Evolutionary conservation across 2,329 filamentous ascomycete genomes (phyloP).

Genomic region (Aspergillus viridinutans): DNA sequence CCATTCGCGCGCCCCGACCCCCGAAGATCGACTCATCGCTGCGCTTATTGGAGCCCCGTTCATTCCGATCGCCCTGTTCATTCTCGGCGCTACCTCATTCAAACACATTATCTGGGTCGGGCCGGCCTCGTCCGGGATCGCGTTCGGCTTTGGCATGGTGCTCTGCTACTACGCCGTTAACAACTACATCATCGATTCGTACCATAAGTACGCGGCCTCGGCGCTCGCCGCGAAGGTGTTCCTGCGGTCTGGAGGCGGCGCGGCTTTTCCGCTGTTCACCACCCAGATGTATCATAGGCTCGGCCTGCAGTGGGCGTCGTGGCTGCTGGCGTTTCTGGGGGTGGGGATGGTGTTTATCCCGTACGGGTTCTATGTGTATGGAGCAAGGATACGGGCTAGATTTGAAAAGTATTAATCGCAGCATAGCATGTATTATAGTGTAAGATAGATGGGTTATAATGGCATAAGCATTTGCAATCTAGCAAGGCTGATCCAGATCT

Average conservation of each 20-base stretch:
- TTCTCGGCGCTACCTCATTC: conserved; percentile 63
- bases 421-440: not conserved
- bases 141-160: conserved; percentile 73
- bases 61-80: conserved; percentile 59
- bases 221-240: conserved; percentile 47
- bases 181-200: conserved; percentile 68
- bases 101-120: conserved; percentile 50
- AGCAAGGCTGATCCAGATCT: too few relatives aligned
- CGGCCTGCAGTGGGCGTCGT: conserved; percentile 68
- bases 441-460: not conserved
- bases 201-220: conserved; percentile 40
- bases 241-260: conserved; percentile 60
- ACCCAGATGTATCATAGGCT: conserved; percentile 69
- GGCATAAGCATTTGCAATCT: not conserved
- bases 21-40: conserved; percentile 69
- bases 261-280: conserved; percentile 68
- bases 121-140: conserved; percentile 57
- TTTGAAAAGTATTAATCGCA: not conserved
- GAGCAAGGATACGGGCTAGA: conserved; percentile 1
- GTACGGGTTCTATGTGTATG: conserved; percentile 9
- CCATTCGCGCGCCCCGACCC: conserved; percentile 61
- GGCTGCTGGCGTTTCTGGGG: conserved; percentile 57
- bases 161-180: conserved; percentile 72
- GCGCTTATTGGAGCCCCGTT: conserved; percentile 69
- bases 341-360: conserved; percentile 12